Base-by-base conservation (phyloP, 176 grass and related monocot genomes). In the Dendrocalamus sinicus region DNA sequence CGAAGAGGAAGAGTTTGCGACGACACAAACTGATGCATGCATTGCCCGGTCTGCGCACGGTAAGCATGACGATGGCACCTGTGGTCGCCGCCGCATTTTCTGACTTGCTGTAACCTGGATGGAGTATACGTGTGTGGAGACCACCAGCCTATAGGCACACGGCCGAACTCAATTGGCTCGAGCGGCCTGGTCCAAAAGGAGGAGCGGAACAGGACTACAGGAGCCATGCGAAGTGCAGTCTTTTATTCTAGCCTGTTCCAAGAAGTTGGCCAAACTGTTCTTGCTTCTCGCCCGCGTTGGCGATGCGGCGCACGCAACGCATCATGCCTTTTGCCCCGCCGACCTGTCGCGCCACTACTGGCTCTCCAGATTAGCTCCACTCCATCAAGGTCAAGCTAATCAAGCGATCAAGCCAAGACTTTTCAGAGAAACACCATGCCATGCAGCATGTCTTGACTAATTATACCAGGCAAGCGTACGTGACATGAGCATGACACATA, bases 1-100 rank as follows among this genome's bases (percentile, higher is more conserved):
- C 16, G 12, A 13, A 11, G 47, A 76, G 78, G 65, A 39, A 39
- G 72, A 90, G 79, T 83, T 35, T 46, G 79, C 79, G 73, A 87
- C 84, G 84, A 67, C 75, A 83, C 84, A 67, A 83, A 82, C 72
- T 65, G 55, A 9, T 22, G 57, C 57, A 10, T 59, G 54, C 8
- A 57, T 22, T 9, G 20, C 24, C 24, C 9, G 39, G 57, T 72
- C 80, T 11, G 47, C 37, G 0, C 80, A 39, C 58, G 72, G 10
- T 14, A 13, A 41, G 60, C 61, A 14, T 30, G 45, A 45, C 77
- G 30, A 47, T 79, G 80, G 80, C 80, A 68, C 61, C 61, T 67
- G 83, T 68, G 20, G 72, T 30, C n/a, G 22, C 6, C 20, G 57
- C 4, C 6, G 59, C n/a, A 62, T 26, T 62, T 62, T 7, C 55